Conservation (phyloP, 2,329 filamentous ascomycete species). For the Apiospora phragmitis region DNA sequence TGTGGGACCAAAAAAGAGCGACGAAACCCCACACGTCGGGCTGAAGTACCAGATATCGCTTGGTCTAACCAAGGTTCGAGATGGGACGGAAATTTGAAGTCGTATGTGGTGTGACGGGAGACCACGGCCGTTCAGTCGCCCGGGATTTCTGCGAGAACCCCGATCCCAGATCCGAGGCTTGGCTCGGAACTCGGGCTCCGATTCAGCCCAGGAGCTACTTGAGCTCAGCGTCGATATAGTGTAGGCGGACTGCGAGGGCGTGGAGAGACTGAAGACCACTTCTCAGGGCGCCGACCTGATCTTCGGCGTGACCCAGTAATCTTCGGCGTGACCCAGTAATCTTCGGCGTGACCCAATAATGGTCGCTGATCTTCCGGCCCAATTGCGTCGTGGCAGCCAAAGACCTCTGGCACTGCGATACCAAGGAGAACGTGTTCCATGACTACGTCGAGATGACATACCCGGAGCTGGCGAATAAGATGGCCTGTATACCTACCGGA, state of each 20-base stretch:
- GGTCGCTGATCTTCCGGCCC: conserved; percentile 34
- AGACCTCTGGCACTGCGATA: too few species aligned
- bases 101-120: conserved; percentile 29
- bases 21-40: background rate
- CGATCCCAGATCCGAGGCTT: conserved; percentile 47
- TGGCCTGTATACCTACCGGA: too few species aligned
- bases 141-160: conserved; percentile 42
- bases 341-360: conserved; percentile 58
- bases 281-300: conserved; percentile 50
- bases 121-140: conserved; percentile 54
- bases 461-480: conserved; percentile 52
- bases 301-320: conserved; percentile 56
- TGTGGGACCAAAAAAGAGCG: background rate
- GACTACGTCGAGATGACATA: too few species aligned
- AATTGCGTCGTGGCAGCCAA: conserved; percentile 41
- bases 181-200: conserved; percentile 44
- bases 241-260: conserved; percentile 44
- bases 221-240: conserved; percentile 45
- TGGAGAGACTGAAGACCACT: conserved; percentile 37
- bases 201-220: conserved; percentile 40
- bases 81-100: background rate
- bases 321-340: conserved; percentile 37
- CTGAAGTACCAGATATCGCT: background rate
- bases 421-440: too few species aligned
- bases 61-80: background rate